Evolutionary conservation across 2,329 filamentous ascomycete genomes (phyloP).

Genomic region (Penicillium sp.): DNA sequence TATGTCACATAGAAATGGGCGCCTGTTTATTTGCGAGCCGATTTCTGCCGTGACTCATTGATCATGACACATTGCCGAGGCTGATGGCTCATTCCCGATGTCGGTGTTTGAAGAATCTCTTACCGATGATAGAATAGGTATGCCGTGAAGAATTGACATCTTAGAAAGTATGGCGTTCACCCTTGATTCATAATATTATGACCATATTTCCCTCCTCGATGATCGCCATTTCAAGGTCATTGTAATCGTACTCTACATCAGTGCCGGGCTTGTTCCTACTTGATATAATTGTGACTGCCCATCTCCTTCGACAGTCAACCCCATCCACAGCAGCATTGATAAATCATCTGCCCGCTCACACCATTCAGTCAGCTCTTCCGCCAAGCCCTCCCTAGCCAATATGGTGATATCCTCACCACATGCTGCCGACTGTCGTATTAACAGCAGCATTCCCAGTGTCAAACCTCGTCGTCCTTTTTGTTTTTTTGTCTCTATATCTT

Average conservation of each 20-base stretch:
- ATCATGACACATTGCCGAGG: neutral
- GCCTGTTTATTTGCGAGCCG: neutral
- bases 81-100: neutral
- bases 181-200: too few species aligned
- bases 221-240: too few species aligned
- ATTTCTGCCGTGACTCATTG: neutral
- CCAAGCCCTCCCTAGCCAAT: neutral
- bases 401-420: neutral
- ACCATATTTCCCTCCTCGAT: too few species aligned
- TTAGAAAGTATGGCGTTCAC: neutral
- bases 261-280: neutral
- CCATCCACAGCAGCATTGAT: constrained; percentile 7
- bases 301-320: constrained; percentile 1
- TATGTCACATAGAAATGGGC: neutral
- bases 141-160: neutral
- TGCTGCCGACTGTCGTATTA: neutral
- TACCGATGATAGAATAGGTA: neutral
- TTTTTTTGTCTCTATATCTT: neutral
- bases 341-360: constrained; percentile 4
- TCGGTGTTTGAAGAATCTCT: neutral
- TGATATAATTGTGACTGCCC: constrained; percentile 1
- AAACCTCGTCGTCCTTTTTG: neutral
- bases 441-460: constrained; percentile 1
- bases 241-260: too few species aligned
- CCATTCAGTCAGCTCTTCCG: constrained; percentile 7